phyloP scores from a whole-genome alignment of 305 asterid species.

The Fraxinus nigra region DNA sequence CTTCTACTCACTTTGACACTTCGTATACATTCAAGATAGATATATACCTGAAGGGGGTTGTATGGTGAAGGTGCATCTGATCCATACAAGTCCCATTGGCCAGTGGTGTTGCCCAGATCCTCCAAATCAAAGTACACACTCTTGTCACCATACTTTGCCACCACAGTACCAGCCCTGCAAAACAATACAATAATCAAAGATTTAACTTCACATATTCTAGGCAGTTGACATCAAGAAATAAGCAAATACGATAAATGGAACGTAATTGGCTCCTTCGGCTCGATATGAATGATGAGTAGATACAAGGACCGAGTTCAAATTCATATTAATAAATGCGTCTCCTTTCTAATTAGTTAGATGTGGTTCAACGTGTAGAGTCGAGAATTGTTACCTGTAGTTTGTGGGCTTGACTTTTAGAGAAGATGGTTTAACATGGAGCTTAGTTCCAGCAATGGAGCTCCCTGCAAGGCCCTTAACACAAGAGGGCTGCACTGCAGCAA shows the following conservation, averaged over 20 bases:
- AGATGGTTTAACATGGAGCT: slow-evolving; percentile 69
- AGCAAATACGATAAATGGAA: not conserved
- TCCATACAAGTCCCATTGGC: slow-evolving; percentile 97
- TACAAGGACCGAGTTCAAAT: not conserved
- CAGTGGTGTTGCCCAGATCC: slow-evolving; percentile 92
- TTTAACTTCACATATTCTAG: not conserved
- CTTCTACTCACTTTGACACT: not conserved
- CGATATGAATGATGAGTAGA: not conserved
- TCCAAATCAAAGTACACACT: slow-evolving; percentile 97
- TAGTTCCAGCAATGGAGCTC: slow-evolving; percentile 81
- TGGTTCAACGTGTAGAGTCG: not conserved
- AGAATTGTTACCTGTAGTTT: slow-evolving; percentile 42
- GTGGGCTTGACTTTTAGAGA: slow-evolving; percentile 52
- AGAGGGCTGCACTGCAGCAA: slow-evolving; percentile 62
- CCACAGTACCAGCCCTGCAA: slow-evolving; percentile 67
- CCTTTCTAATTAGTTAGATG: not conserved
- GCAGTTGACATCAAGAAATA: not conserved
- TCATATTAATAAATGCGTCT: not conserved
- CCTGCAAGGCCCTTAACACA: slow-evolving; percentile 86
- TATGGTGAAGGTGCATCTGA: slow-evolving; percentile 94
- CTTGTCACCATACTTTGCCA: slow-evolving; percentile 94
- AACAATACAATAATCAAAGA: not conserved
- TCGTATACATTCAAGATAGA: not conserved
- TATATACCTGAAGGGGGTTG: slow-evolving; percentile 76
- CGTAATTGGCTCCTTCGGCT: not conserved